These are phyloP conservation scores for Eucommia ulmoides DNA, from an alignment of 257 asterid genomes.

Conservation along the genomic window DNA sequence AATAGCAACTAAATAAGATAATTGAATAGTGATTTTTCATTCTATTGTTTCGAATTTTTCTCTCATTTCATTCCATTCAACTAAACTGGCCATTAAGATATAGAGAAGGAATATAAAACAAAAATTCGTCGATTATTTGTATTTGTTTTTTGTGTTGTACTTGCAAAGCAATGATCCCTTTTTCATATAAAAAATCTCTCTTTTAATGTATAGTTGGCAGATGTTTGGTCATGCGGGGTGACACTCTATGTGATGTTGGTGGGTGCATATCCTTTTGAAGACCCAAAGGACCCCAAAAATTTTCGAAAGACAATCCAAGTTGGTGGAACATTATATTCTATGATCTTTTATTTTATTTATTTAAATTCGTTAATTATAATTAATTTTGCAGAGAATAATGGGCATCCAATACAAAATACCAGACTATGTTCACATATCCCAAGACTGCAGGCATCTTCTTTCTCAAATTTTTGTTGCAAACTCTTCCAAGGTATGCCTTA, in stretches of 20 bases:
- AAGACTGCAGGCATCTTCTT: constrained; percentile 76
- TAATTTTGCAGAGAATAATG: constrained; percentile 58
- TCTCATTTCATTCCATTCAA: no score
- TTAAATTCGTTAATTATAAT: no score
- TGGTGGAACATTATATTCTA: no score
- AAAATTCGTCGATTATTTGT: constrained; percentile 8
- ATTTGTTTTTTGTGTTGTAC: constrained; percentile 9
- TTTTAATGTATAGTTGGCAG: constrained; percentile 74
- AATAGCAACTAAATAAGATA: no score
- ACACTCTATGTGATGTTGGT: constrained; percentile 77
- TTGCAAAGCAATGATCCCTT: no score
- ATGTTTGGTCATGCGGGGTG: constrained; percentile 84
- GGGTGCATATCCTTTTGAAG: constrained; percentile 80
- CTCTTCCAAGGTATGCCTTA: constrained; percentile 44
- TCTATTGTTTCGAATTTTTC: no score
- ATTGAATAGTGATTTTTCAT: no score
- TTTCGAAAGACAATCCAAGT: constrained; percentile 74
- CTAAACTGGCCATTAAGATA: no score
- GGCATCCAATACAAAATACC: constrained; percentile 73
- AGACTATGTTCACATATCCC: constrained; percentile 78
- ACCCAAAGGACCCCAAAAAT: constrained; percentile 66
- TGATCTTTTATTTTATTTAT: no score
- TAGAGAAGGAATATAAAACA: no score
- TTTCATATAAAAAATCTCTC: no score
- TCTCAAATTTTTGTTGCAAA: constrained; percentile 71